Conservation (phyloP, 2,329 filamentous ascomycete genomes). For the Cryphonectria japonica region DNA sequence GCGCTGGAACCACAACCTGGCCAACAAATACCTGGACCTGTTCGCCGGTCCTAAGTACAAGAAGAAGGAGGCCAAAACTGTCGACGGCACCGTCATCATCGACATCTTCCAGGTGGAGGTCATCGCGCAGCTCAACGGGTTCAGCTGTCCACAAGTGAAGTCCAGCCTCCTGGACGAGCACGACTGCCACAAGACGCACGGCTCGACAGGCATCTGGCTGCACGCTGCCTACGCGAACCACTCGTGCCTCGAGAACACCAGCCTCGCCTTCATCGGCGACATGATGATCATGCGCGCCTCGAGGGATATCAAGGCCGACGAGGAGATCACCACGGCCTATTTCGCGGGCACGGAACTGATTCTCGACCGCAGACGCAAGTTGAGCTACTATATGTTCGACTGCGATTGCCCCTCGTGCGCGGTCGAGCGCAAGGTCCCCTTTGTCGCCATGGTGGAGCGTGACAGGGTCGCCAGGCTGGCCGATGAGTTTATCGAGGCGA, state of each 20-base stretch:
- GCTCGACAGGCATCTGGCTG: conserved; percentile 35
- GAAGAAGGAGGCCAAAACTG: conserved; percentile 15
- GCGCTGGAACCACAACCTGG: conserved; percentile 29
- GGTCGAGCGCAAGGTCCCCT: conserved; percentile 35
- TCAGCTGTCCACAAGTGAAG: conserved; percentile 23
- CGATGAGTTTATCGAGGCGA: conserved; percentile 21
- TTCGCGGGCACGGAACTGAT: neutral
- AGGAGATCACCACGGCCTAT: conserved; percentile 41
- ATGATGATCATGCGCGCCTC: conserved; percentile 41
- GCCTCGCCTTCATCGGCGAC: conserved; percentile 39
- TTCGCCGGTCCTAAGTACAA: conserved; percentile 26
- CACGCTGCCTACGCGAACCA: conserved; percentile 38
- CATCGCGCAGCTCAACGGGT: conserved; percentile 29
- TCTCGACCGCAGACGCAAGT: neutral
- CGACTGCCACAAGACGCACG: neutral
- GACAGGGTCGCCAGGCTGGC: conserved; percentile 32
- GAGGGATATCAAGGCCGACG: conserved; percentile 41
- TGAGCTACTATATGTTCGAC: conserved; percentile 38
- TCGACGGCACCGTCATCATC: conserved; percentile 28
- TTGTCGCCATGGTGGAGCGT: conserved; percentile 32
- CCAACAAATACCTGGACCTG: conserved; percentile 27
- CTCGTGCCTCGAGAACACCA: conserved; percentile 38
- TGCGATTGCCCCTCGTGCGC: conserved; percentile 45
- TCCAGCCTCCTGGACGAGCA: neutral
- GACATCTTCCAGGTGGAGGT: conserved; percentile 30